Conservation (phyloP, 306 rosid species). For the Prunus mongolica region DNA sequence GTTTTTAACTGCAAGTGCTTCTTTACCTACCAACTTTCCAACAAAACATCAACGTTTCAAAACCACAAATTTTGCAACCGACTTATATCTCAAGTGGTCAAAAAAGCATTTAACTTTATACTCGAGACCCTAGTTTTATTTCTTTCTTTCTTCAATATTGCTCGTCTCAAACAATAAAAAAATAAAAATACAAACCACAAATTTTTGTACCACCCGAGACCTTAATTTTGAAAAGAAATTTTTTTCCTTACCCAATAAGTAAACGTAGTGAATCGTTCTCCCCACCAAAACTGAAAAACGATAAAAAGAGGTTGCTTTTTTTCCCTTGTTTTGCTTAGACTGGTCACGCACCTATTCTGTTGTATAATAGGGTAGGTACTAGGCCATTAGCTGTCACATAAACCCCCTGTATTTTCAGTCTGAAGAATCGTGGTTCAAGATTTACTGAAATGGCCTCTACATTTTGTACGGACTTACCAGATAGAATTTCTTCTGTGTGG, state of each 20-base stretch:
- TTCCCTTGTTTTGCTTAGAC: not conserved
- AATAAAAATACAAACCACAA: not conserved
- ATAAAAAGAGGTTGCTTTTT: not conserved
- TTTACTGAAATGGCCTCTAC: not conserved
- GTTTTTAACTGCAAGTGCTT: not conserved
- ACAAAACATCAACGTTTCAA: not conserved
- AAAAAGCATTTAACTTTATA: too few relatives aligned
- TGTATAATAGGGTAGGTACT: not conserved
- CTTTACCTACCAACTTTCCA: conserved; percentile 2
- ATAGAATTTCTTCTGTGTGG: not conserved
- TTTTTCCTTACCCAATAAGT: conserved; percentile 10
- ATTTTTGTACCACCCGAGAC: too few relatives aligned
- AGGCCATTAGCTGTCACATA: not conserved
- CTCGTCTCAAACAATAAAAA: too few relatives aligned
- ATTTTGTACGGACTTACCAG: not conserved
- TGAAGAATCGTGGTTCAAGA: too few relatives aligned
- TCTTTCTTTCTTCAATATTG: not conserved
- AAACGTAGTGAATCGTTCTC: not conserved
- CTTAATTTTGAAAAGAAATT: not conserved
- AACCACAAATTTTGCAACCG: not conserved
- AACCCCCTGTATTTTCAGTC: not conserved
- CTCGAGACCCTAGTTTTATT: too few relatives aligned
- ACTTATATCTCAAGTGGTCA: too few relatives aligned
- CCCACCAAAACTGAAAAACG: not conserved
- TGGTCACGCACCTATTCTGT: not conserved